Evolutionary conservation across 768 basidiomycete species (phyloP), one percentile per base, ranked within the genome.

Genomic region (Russula vinacea): DNA sequence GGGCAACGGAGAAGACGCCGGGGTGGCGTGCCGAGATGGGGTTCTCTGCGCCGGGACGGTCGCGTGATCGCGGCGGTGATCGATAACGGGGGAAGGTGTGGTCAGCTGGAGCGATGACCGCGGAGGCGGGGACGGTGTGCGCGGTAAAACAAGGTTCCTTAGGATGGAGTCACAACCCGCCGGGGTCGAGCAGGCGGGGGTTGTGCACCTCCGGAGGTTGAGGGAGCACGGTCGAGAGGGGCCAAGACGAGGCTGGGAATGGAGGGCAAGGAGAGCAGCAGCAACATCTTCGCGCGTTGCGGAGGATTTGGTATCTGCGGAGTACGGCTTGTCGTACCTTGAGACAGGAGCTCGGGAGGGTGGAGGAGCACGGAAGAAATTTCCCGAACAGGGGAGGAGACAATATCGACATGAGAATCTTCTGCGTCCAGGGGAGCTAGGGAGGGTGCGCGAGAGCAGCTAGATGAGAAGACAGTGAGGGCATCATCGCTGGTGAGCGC

Each of bases 401-500:
- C 62, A 37, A 68, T 66, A 35, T 66, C 65, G n/a, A 68, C 55
- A 22, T 62, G 59, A 5, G 60, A 33, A 49, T 67, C 66, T 39
- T 69, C 65, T n/a, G 57, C 26, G 6, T 69, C 66, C 24, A 50
- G 51, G 5, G 58, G 61, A 19, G 61, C 56, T 13, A 66, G 58
- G 32, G 66, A 69, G 50, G 68, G 66, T 8, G 68, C 60, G 14
- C 63, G 63, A 58, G 67, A 58, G 32, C 56, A 58, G 16, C 53
- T 32, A 1, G 65, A 67, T 1, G 66, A 58, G 57, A 56, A 40
- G n/a, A 56, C 52, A 29, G 67, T 54, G 56, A 67, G 33, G 32
- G 66, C 68, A 42, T 67, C 68, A 14, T 67, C 66, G 53, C 68
- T 69, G 17, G 44, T 67, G 24, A 67, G 58, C 22, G 68, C 67